phyloP scores from a whole-genome alignment of 2,329 filamentous ascomycete genomes.

The Tolypocladium cylindrosporum region DNA sequence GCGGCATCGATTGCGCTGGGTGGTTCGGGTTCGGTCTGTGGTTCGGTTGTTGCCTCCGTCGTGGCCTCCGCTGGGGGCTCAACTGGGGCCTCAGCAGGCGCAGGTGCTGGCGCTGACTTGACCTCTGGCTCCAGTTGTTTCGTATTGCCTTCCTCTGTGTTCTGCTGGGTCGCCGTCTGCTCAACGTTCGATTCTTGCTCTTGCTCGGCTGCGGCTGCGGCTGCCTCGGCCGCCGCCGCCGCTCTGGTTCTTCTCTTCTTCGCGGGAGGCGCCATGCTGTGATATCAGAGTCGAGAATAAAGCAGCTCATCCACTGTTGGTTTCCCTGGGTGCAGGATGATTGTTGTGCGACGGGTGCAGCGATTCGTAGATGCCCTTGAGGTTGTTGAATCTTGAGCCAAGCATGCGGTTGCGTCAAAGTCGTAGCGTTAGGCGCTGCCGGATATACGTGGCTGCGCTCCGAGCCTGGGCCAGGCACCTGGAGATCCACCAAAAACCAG shows the following conservation, averaged over 20 bases:
- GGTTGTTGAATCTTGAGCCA: background rate
- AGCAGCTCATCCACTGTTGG: background rate
- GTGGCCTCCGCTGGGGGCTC: background rate
- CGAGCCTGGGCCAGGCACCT: background rate
- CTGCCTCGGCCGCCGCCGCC: constrained; percentile 1
- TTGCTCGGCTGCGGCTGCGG: background rate
- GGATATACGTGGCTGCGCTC: constrained; percentile 6
- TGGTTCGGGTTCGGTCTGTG: constrained; percentile 9
- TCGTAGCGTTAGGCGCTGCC: background rate
- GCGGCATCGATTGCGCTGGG: constrained; percentile 18
- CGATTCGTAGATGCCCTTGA: background rate
- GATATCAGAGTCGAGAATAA: too few species aligned
- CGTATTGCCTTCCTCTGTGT: background rate
- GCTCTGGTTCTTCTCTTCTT: constrained; percentile 16
- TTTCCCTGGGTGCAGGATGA: background rate
- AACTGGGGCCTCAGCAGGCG: constrained; percentile 2
- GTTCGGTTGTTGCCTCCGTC: background rate
- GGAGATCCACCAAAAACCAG: background rate
- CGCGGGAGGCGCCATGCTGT: constrained; percentile 15
- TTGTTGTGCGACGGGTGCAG: background rate
- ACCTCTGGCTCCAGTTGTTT: background rate
- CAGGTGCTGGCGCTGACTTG: constrained; percentile 1
- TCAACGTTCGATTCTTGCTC: background rate
- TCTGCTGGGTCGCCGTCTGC: background rate
- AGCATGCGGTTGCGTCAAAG: background rate